These are phyloP conservation scores for Punctularia strigosozonata DNA, from an alignment of 768 basidiomycete species.

Conservation along the genomic window DNA sequence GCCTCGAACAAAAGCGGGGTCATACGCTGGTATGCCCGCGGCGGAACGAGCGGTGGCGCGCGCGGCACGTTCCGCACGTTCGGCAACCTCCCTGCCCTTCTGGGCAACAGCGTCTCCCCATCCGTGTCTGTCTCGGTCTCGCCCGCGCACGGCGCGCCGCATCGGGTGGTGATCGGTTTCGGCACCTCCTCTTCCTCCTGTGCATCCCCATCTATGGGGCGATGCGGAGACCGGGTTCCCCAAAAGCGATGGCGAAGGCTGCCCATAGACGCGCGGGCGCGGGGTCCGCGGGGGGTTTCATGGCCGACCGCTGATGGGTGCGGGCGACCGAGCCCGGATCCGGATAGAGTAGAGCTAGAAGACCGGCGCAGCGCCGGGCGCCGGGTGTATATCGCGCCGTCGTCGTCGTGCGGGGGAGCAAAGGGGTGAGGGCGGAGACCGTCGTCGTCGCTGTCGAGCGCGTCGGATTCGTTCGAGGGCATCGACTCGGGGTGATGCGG, in stretches of 20 bases:
- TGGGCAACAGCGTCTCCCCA: conserved; percentile 20
- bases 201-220: background rate
- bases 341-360: no score
- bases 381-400: background rate
- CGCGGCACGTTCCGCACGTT: conserved; percentile 33
- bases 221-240: background rate
- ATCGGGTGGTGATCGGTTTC: conserved; percentile 44
- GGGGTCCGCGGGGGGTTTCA: background rate
- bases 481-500: no score
- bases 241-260: background rate
- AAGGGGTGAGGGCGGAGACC: no score
- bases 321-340: background rate
- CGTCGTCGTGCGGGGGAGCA: no score
- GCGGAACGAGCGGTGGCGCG: conserved; percentile 39
- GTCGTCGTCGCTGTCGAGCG: no score
- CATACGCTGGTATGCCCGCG: no score
- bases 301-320: background rate
- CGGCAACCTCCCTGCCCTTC: background rate
- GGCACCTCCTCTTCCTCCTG: background rate
- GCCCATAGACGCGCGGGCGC: background rate
- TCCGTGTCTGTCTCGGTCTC: conserved; percentile 76
- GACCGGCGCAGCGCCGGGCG: no score
- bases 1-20: conserved; percentile 60
- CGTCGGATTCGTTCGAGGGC: no score
- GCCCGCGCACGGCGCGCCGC: conserved; percentile 47